Evolutionary conservation across 2,329 filamentous ascomycete species (phyloP).

Genomic region (Mycosphaerella sp.): DNA sequence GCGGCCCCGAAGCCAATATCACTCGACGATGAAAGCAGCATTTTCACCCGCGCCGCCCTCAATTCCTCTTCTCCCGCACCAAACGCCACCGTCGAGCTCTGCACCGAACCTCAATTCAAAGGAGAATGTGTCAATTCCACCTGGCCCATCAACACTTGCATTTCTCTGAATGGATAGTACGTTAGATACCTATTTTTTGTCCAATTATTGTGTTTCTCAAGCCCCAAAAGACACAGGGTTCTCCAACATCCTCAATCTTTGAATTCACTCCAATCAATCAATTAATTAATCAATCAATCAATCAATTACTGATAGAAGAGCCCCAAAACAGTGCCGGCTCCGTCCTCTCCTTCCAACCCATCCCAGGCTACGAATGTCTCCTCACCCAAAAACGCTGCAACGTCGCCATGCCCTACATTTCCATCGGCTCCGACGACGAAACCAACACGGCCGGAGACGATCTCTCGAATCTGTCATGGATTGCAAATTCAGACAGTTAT

Average conservation of each 20-base stretch:
- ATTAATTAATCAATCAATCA: too few species aligned
- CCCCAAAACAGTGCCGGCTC: conserved; percentile 18
- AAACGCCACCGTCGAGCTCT: conserved; percentile 29
- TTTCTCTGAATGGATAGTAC: conserved; percentile 27
- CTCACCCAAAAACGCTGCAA: conserved; percentile 28
- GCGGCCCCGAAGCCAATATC: conserved; percentile 1
- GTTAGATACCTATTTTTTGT: too few species aligned
- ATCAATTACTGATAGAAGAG: not conserved
- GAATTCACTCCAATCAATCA: not conserved
- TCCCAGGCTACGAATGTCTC: conserved; percentile 25
- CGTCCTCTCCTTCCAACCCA: conserved; percentile 22
- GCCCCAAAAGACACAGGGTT: too few species aligned
- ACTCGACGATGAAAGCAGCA: not conserved
- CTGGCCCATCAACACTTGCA: conserved; percentile 25
- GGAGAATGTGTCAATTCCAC: conserved; percentile 22
- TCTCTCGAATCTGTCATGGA: conserved; percentile 22
- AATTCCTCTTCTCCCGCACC: conserved; percentile 8
- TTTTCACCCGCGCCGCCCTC: conserved; percentile 2
- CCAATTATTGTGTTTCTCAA: too few species aligned
- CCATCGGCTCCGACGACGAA: conserved; percentile 10
- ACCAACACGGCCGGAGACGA: conserved; percentile 14
- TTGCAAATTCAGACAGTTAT: conserved; percentile 23
- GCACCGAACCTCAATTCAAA: conserved; percentile 25
- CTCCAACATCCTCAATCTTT: not conserved
- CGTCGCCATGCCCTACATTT: conserved; percentile 10